Base-by-base conservation (phyloP, 2,329 filamentous ascomycete genomes). In the Neonectria magnoliae region DNA sequence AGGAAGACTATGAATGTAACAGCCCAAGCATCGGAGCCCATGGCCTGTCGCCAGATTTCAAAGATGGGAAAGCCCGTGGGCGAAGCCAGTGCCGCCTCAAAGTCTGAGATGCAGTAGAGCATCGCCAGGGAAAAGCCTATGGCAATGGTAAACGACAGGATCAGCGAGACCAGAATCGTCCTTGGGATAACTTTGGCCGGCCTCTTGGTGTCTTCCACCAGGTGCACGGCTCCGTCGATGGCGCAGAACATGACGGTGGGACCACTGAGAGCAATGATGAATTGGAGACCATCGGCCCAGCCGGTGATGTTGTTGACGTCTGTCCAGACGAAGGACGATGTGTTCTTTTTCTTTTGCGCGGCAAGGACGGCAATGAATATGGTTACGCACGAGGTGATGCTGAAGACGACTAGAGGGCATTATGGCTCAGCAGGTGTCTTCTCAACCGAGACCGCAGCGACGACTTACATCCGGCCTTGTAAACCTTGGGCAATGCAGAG, bases 41-140 rank as follows among this genome's bases (percentile, higher is more conserved):
- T 57, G 5, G 54, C 54, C 18, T 57, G 54, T 9, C 54, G 54
- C 54, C 54, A 57, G 18, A 57, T 57, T 29, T 57, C 54, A 16
- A 57, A 57, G 3, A 42, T 42, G 1, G 54, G 54, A 10, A 57
- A 57, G 1, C 54, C 54, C 5, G 29, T 57, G 3, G 42, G 42
- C 5, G 42, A 57, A 8, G 27, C 42, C 5, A 57, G 54, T 9
- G 54, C 54, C 14, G 54, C 38, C 2, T 57, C 10, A 13, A 57
- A 57, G 29, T 57, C 42, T 1, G 54, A 57, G 29, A 57, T 57
- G 14, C 54, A 57, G n/a, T 57, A 57, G 4, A 42, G 47, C 2
- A 42, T 57, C 1, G 54, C 54, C 5, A 57, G 25, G 16, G 42
- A 41, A 48, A 57, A 57, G 13, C 42, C 29, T 4, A 42, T 57